Percentiles rank a stretch among this genome's conserved stretches.
phyloP scores from a whole-genome alignment of 2,329 filamentous ascomycete species.

The Zymoseptoria tritici region DNA sequence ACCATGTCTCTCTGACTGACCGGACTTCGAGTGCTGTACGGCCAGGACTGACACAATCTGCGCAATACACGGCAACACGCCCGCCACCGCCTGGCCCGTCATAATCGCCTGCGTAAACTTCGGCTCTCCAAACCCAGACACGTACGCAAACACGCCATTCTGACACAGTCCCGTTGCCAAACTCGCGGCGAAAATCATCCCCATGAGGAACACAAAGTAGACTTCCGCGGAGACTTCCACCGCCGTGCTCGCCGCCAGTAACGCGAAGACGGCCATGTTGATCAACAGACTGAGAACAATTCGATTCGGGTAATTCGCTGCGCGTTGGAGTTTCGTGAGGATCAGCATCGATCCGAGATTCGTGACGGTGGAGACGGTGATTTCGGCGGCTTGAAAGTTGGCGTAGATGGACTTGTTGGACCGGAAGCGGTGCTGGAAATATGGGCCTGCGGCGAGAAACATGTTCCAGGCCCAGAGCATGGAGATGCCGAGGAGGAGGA shows the following conservation, averaged over 20 bases:
- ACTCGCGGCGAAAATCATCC: conserved; percentile 73
- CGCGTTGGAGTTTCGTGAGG: conserved; percentile 70
- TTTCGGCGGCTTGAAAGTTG: conserved; percentile 84
- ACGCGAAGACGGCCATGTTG: conserved; percentile 66
- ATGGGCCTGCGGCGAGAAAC: conserved; percentile 91
- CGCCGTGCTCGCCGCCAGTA: conserved; percentile 73
- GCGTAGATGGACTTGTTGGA: conserved; percentile 61
- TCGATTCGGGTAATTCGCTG: conserved; percentile 79
- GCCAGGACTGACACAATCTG: conserved; percentile 78
- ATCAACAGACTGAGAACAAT: conserved; percentile 71
- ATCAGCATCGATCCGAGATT: conserved; percentile 71
- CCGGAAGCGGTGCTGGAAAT: conserved; percentile 78
- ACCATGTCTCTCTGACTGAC: no score
- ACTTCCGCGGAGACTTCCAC: conserved; percentile 54
- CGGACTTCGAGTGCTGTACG: conserved; percentile 29
- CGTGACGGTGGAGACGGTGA: conserved; percentile 76
- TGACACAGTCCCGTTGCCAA: conserved; percentile 79
- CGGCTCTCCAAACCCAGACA: conserved; percentile 71
- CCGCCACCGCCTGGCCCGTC: conserved; percentile 86
- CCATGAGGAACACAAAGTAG: conserved; percentile 76
- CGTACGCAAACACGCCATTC: conserved; percentile 91
- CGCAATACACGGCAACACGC: conserved; percentile 78
- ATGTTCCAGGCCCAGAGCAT: conserved; percentile 99
- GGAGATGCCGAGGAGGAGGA: conserved; percentile 75
- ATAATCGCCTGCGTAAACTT: conserved; percentile 96